Conservation (phyloP, 139 green algal genomes). For the Nannochloris sp. region DNA sequence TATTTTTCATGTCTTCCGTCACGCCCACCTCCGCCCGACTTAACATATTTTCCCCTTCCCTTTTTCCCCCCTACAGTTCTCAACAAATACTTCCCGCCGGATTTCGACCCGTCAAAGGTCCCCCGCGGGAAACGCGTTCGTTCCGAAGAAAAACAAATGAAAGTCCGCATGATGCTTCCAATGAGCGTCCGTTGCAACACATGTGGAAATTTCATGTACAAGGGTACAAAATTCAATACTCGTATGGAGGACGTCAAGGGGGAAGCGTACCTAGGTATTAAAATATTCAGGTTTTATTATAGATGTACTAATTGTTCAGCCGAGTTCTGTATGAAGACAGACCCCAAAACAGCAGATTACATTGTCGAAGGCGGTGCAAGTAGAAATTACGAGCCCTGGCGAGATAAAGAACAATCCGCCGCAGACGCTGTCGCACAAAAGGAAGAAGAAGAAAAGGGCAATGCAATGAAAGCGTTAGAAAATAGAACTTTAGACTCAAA, state of each 20-base stretch:
- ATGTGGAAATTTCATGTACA: conserved; percentile 98
- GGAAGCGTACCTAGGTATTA: conserved; percentile 92
- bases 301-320: conserved; percentile 84
- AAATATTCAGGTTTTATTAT: conserved; percentile 89
- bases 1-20: background rate
- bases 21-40: background rate
- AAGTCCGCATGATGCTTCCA: conserved; percentile 95
- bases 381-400: conserved; percentile 94
- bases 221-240: conserved; percentile 98
- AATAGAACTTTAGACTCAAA: conserved; percentile 89
- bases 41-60: background rate
- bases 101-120: conserved; percentile 89
- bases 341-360: conserved; percentile 94
- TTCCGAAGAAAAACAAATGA: conserved; percentile 79
- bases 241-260: conserved; percentile 88
- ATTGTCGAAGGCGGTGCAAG: conserved; percentile 83
- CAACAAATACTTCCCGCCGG: conserved; percentile 61
- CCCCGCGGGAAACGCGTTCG: conserved; percentile 54
- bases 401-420: conserved; percentile 52
- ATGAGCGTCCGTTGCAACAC: conserved; percentile 94
- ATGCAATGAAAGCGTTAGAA: conserved; percentile 94
- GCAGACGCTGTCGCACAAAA: conserved; percentile 37
- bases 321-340: conserved; percentile 96
- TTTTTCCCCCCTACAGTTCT: conserved; percentile 27
- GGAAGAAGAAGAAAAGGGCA: conserved; percentile 89